These are phyloP conservation scores for Babesia bovis DNA, from an alignment of 169 alveolate species.

Conservation along the genomic window DNA sequence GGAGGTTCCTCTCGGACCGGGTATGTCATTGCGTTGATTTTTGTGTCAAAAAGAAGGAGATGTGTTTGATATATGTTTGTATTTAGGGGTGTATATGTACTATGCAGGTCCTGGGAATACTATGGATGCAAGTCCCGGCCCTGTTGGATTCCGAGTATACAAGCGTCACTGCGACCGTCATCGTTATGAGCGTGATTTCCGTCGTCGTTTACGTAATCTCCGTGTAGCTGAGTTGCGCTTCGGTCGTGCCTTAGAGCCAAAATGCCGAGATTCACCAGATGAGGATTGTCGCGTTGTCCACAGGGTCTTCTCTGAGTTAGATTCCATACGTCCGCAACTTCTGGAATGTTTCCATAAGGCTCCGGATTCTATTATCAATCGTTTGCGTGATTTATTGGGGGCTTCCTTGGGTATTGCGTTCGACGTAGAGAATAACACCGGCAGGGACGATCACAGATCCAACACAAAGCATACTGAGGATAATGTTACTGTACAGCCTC, in stretches of 20 bases:
- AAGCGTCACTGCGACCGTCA: constrained; percentile 12
- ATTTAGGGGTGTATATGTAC: background rate
- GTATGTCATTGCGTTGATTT: background rate
- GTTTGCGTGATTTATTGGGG: constrained; percentile 1
- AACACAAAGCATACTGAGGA: background rate
- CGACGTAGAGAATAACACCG: background rate
- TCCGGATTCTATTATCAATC: constrained; percentile 15
- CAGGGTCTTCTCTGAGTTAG: background rate
- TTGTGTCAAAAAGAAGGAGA: too few relatives aligned
- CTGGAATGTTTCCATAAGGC: constrained; percentile 3
- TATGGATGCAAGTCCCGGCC: background rate
- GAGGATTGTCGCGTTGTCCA: background rate
- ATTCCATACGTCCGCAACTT: constrained; percentile 15
- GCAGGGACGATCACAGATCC: background rate
- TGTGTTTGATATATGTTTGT: background rate
- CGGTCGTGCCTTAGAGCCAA: background rate
- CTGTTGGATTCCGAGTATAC: constrained; percentile 57
- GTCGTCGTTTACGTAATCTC: constrained; percentile 41
- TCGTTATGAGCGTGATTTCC: constrained; percentile 41
- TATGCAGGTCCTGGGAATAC: background rate
- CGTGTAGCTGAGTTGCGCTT: constrained; percentile 56
- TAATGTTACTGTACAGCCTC: background rate
- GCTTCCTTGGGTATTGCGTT: background rate
- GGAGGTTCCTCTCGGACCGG: background rate
- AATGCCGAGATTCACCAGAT: too few relatives aligned